Conservation (phyloP, 78 protist genomes). For the Dictyostelium citrinum region DNA sequence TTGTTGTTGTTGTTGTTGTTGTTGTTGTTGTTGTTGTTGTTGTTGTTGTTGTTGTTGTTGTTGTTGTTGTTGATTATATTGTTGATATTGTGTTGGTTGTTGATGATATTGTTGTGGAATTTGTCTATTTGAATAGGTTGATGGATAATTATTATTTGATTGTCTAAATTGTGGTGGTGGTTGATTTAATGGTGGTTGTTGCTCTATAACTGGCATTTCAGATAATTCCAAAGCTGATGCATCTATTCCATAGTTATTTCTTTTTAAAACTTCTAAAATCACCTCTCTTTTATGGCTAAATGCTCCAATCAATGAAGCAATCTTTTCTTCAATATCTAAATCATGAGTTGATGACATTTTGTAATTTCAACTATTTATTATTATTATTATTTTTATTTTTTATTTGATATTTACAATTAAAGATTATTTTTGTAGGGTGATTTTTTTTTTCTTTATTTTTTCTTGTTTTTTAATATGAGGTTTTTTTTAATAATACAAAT, state of each 20-base stretch:
- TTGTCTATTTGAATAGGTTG: neutral
- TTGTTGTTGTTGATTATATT: neutral
- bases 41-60: conserved; percentile 5
- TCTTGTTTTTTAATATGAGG: neutral
- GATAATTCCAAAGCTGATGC: conserved; percentile 47
- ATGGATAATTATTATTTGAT: neutral
- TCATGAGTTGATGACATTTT: neutral
- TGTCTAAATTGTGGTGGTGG: neutral
- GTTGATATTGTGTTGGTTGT: neutral
- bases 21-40: neutral
- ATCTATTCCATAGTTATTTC: conserved; percentile 45
- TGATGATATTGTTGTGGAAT: neutral
- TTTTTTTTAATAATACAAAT: neutral
- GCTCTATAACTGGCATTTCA: neutral
- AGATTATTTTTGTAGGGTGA: neutral
- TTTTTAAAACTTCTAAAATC: conserved; percentile 26
- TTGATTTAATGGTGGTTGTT: conserved; percentile 7
- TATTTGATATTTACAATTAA: neutral
- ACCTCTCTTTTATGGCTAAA: conserved; percentile 26
- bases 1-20: neutral
- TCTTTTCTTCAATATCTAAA: conserved; percentile 15
- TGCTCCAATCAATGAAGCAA: conserved; percentile 1
- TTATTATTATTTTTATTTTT: neutral
- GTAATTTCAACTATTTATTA: no score
- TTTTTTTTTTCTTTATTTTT: neutral